A percentile compares a stretch with the other conserved stretches of the same genome.
These are phyloP conservation scores for Ustilago nuda DNA, from an alignment of 1,284 basidiomycete genomes.

Conservation along the genomic window DNA sequence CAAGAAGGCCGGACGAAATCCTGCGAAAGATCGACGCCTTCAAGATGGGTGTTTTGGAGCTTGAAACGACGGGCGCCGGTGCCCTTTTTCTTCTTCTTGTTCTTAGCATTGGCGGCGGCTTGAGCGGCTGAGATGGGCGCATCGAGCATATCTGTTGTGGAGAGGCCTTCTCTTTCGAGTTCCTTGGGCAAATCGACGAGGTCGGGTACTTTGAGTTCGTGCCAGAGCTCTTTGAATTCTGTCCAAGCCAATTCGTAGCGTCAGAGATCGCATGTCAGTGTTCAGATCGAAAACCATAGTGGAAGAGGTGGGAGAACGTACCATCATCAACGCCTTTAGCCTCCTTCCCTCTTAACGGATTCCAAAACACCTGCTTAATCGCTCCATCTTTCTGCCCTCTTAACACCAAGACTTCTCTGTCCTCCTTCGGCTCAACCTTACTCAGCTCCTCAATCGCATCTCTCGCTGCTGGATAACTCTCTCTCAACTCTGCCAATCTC, in stretches of 20 bases:
- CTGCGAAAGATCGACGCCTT: conserved; percentile 81
- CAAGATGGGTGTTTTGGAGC: conserved; percentile 87
- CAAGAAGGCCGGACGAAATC: conserved; percentile 70
- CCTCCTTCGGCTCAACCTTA: conserved; percentile 73
- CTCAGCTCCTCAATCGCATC: conserved; percentile 62
- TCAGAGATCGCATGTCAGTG: background rate
- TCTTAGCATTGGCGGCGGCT: conserved; percentile 40
- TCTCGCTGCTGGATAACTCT: conserved; percentile 85
- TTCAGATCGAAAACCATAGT: background rate
- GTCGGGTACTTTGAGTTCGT: conserved; percentile 82
- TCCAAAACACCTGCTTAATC: conserved; percentile 83
- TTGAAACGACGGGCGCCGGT: conserved; percentile 71
- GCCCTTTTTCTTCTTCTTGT: conserved; percentile 57
- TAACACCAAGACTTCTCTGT: conserved; percentile 86
- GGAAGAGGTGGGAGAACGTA: conserved; percentile 67
- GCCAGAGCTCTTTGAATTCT: conserved; percentile 91
- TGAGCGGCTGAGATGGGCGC: conserved; percentile 43
- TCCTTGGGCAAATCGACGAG: conserved; percentile 83
- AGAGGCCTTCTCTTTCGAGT: conserved; percentile 73
- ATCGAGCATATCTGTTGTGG: conserved; percentile 58
- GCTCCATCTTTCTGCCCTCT: conserved; percentile 83
- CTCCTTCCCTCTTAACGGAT: conserved; percentile 82
- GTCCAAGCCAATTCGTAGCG: background rate
- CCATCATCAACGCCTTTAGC: conserved; percentile 83
- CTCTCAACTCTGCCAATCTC: conserved; percentile 83